Conservation (phyloP, 768 basidiomycete species). For the Collybia nuda region DNA sequence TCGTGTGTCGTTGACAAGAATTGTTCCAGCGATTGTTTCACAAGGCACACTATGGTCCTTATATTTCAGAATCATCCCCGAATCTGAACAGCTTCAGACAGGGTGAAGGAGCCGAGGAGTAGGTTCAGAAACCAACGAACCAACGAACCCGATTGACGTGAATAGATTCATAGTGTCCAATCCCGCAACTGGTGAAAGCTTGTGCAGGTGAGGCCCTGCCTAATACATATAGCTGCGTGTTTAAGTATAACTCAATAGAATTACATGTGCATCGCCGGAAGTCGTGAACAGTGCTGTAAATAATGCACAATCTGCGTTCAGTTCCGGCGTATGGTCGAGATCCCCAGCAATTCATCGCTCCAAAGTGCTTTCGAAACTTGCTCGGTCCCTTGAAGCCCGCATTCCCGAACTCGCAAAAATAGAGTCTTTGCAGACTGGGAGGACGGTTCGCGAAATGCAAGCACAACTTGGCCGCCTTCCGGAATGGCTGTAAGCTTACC, state of each 20-base stretch:
- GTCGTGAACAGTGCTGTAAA: conserved; percentile 53
- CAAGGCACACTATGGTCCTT: conserved; percentile 10
- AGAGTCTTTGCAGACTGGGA: conserved; percentile 77
- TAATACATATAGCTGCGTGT: background rate
- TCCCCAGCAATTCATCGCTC: conserved; percentile 60
- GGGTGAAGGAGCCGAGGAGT: conserved; percentile 16
- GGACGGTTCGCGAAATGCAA: conserved; percentile 82
- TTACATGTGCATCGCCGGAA: conserved; percentile 49
- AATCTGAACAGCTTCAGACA: background rate
- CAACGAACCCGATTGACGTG: background rate
- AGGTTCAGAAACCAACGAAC: conserved; percentile 1
- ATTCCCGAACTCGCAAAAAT: conserved; percentile 59
- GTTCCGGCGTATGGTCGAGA: conserved; percentile 73
- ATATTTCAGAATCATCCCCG: background rate
- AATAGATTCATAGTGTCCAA: conserved; percentile 56
- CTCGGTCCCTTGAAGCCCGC: conserved; percentile 56
- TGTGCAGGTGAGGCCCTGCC: conserved; percentile 50
- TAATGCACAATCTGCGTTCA: conserved; percentile 57
- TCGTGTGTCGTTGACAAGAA: too few species aligned
- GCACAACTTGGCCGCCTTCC: conserved; percentile 76
- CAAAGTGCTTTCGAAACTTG: conserved; percentile 62
- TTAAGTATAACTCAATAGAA: conserved; percentile 33
- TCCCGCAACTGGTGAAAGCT: conserved; percentile 63
- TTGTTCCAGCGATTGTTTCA: background rate
- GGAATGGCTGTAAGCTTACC: conserved; percentile 73